Conservation (phyloP, 768 basidiomycete species). For the Termitomyces sp. region DNA sequence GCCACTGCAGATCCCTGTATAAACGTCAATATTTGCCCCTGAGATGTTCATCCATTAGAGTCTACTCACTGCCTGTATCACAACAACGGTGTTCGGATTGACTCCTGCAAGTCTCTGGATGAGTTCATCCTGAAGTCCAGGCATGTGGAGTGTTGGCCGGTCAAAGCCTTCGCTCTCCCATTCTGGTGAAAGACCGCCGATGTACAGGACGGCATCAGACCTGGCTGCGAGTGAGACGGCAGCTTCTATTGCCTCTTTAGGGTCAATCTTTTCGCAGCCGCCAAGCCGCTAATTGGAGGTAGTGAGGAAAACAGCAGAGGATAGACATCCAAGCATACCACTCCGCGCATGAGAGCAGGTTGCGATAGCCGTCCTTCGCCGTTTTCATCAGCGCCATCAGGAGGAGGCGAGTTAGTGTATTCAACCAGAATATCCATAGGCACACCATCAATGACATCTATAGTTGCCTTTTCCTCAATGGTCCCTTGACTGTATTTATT, state of each 20-base stretch:
- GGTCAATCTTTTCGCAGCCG: constrained; percentile 58
- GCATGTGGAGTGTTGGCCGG: constrained; percentile 53
- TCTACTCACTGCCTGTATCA: constrained; percentile 51
- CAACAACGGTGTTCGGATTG: constrained; percentile 55
- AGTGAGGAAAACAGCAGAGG: background rate
- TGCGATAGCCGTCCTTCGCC: constrained; percentile 44
- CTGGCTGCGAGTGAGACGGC: constrained; percentile 50
- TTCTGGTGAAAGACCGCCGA: constrained; percentile 61
- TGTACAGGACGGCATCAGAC: constrained; percentile 51
- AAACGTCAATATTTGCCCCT: background rate
- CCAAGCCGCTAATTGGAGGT: constrained; percentile 46
- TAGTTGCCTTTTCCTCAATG: constrained; percentile 51
- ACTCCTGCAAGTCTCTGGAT: constrained; percentile 45
- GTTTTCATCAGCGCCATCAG: constrained; percentile 36
- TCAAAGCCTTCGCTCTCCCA: constrained; percentile 80
- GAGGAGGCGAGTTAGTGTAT: constrained; percentile 57
- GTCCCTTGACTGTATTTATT: constrained; percentile 47
- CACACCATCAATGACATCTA: constrained; percentile 40
- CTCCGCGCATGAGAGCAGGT: constrained; percentile 64
- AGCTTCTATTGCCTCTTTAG: constrained; percentile 47
- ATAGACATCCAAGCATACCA: constrained; percentile 35
- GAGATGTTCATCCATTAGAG: background rate
- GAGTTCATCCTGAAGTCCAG: constrained; percentile 55
- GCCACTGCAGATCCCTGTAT: constrained; percentile 59
- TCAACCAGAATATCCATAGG: constrained; percentile 51